Conservation (phyloP, 2,329 filamentous ascomycete species). For the Thielaviopsis musarum region DNA sequence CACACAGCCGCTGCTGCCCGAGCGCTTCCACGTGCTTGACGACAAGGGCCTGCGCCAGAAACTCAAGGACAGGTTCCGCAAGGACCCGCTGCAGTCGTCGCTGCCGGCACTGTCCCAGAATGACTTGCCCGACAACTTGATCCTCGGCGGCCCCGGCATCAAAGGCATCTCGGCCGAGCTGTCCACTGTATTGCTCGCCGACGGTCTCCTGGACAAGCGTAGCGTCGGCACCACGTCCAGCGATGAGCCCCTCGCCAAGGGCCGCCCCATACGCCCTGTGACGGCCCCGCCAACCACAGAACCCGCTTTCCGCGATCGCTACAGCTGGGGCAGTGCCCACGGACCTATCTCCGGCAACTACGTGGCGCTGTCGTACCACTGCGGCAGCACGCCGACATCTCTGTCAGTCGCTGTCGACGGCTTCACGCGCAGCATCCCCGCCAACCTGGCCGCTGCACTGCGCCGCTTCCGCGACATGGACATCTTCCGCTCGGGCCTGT, state of each 20-base stretch:
- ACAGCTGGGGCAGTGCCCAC: constrained; percentile 9
- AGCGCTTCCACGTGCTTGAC: constrained; percentile 9
- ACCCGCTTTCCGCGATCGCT: constrained; percentile 5
- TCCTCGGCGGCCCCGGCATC: constrained; percentile 7
- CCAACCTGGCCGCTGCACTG: constrained; percentile 5
- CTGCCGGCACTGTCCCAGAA: not conserved
- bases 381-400: not conserved
- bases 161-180: constrained; percentile 10
- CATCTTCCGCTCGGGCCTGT: constrained; percentile 12
- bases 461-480: constrained; percentile 10
- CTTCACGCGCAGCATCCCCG: not conserved
- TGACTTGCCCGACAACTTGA: constrained; percentile 5
- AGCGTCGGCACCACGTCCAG: not conserved
- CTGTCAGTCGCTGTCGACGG: constrained; percentile 1
- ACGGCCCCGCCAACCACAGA: constrained; percentile 1
- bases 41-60: constrained; percentile 11
- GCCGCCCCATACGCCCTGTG: constrained; percentile 1
- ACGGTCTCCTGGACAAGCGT: constrained; percentile 5
- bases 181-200: constrained; percentile 3
- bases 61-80: constrained; percentile 9
- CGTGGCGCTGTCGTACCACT: constrained; percentile 7
- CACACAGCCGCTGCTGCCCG: constrained; percentile 5
- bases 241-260: constrained; percentile 4
- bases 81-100: not conserved
- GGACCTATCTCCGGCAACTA: constrained; percentile 11